Base-by-base conservation (phyloP, 106 monocot species). In the Amphibolis antarctica region DNA sequence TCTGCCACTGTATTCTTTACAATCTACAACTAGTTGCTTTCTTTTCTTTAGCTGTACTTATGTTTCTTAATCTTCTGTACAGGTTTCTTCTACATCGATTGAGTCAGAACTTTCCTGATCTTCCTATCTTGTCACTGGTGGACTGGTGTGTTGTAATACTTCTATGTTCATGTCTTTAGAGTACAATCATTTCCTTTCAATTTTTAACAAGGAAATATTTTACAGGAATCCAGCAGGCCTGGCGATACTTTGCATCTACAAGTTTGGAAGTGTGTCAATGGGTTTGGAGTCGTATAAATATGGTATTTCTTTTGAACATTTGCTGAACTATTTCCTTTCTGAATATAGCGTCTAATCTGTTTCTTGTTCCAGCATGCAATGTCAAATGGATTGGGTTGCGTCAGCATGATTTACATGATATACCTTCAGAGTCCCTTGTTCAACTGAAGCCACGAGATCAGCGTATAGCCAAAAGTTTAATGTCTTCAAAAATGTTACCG, bases 171-270 rank as follows among this genome's bases (percentile, higher is more conserved):
- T 71, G 20, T 53, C 24, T 10, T 19, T 69, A 28, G 28, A 11
- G 23, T 46, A 19, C 28, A 30, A 14, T 31, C 14, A 7, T 50
- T 29, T 14, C 5, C 18, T 29, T 10, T 65, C 10, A 45, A 10
- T 17, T 51, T 29, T 12, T 51, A 19, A 30, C 18, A 17, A 42
- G 23, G 1, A 36, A 26, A 25, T 67, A n/a, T 46, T 1, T 23
- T 83, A 47, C 85, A 96, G 96, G 90, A 96, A 96, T 60, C 96
- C 96, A 28, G 84, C 90, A 48, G 96, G 96, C 44, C 54, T 96
- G 26, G 86, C 81, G 55, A 96, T 96, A 58, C 61, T 96, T 19
- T 96, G 86, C 53, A 96, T 82, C 28, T 96, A 86, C 44, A 96
- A 90, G 61, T 90, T 76, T 82, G 96, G 96, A 70, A 90, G 96